Evolutionary conservation across 352 stramenopile species (phyloP), one percentile per base, ranked within the genome.

Genomic region (Phytophthora pistaciae): DNA sequence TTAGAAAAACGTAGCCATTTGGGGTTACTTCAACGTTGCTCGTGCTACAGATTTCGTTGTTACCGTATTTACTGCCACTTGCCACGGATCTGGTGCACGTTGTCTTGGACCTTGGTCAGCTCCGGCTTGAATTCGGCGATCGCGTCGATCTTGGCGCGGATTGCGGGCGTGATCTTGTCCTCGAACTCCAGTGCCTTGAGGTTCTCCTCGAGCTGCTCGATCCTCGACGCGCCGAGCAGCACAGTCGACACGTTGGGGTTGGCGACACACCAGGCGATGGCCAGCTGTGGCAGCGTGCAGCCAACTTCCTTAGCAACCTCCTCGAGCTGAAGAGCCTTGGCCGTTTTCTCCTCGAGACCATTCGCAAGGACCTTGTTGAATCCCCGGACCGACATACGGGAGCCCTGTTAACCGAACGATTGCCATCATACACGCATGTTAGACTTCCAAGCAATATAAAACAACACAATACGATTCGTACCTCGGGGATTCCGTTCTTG

Each of bases 121-220:
- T 65, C 60, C n/a, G 79, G 80, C 53, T 83, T 75, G 66, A 80
- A 83, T 5, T 76, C 72, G 5, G 80, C 67, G 60, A 91, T 88
- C 11, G 73, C 62, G 36, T 91, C 81, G 61, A 91, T 89, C 64
- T 84, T 80, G 11, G 59, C 68, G 13, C 86, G 85, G 60, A 87
- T 70, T 44, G 88, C 77, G 25, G 83, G 78, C 9, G 81, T 91
- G 50, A 91, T 74, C 63, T 90, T 89, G 60, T 75, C 68, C 48
- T 82, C 60, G 18, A 91, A 79, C 25, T 64, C 56, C 27, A 84
- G 60, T 21, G 84, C 76, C 27, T 80, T 77, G 16, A 92, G 60
- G 60, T 89, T 92, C 42, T 91, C 83, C 13, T 91, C 78, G 16
- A 92, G 72, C 54, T 92, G 84, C 29, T 73, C 69, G 14, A 85